Conservation (phyloP, 345 rosid genomes). For the Anacardium occidentale region DNA sequence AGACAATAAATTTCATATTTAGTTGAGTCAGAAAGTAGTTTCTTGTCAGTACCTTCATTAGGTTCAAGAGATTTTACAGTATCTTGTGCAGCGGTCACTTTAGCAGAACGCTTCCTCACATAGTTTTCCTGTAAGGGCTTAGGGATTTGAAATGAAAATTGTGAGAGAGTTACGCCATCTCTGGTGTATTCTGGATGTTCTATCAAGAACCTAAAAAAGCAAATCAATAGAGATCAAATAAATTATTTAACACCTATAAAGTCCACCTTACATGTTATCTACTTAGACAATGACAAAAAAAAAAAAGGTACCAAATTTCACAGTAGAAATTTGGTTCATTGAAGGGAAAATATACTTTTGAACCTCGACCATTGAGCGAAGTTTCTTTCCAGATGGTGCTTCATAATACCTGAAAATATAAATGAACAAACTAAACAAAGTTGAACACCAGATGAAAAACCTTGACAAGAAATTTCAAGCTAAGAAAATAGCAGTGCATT, state of each 20-base stretch:
- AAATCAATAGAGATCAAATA: not conserved
- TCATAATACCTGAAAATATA: slow-evolving; percentile 63
- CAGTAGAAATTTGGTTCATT: not conserved
- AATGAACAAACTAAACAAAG: not conserved
- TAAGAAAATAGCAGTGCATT: not conserved
- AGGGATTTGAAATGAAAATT: slow-evolving; percentile 75
- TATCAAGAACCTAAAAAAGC: slow-evolving; percentile 48
- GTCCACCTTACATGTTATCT: not conserved
- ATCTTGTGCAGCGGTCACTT: slow-evolving; percentile 29
- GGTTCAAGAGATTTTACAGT: slow-evolving; percentile 32
- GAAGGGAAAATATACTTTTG: slow-evolving; percentile 52
- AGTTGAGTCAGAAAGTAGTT: not conserved
- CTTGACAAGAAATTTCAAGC: not conserved
- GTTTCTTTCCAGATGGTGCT: slow-evolving; percentile 86
- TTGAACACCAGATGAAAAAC: not conserved
- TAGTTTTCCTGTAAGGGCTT: slow-evolving; percentile 65
- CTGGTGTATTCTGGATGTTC: slow-evolving; percentile 51
- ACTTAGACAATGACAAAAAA: not conserved
- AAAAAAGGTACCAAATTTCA: not conserved
- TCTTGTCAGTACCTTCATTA: slow-evolving; percentile 40
- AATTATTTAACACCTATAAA: not conserved
- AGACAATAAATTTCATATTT: not conserved
- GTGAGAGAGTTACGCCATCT: slow-evolving; percentile 49
- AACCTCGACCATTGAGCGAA: slow-evolving; percentile 81
- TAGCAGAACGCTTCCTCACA: slow-evolving; percentile 60